Base-by-base conservation (phyloP, 345 rosid genomes). In the Cardamine occulta region DNA sequence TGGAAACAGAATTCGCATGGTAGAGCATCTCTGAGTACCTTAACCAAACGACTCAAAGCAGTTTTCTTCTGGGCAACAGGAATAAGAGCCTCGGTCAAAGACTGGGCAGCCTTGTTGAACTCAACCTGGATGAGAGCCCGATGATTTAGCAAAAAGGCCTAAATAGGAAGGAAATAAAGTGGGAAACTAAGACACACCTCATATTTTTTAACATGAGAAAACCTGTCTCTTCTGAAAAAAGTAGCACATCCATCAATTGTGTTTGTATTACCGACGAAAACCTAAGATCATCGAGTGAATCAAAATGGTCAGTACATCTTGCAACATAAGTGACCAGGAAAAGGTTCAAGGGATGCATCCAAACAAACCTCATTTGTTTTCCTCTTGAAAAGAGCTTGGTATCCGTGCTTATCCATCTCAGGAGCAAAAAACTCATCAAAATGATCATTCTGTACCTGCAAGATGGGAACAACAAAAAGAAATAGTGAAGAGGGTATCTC, bases 91-190 rank as follows among this genome's bases (percentile, higher is more conserved):
- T 92, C 99, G 5, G 98, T 92, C 86, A 95, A 82, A 64, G 99
- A 95, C 79, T 95, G 99, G 24, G 99, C 97, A 81, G 99, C 99
- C 80, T 90, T 95, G 72, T 92, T 95, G 81, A 95, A 95, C 71
- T 95, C 99, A 85, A 95, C 99, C 99, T 95, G 82, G 77, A 79
- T 12, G 66, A 47, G 51, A 32, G 58, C 61, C 35, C 6, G 31
- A 49, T 11, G 56, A 34, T 58, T 77, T 68, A 82, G 72, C 54
- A 75, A 15, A 52, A 59, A 42, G 68, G 4, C 31, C 34, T 78
- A 70, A 14, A 32, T 13, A 51, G 14, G 57, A 18, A 53, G 18
- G 23, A 8, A 31, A 39, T n/a, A 10, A 23, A 52, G 58, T 11
- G 21, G 31, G 47, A 72, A 77, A 64, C 23, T 35, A 55, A 59